These are phyloP conservation scores for Isabelozyma rhagii DNA, from an alignment of 805 yeast species.

Conservation along the genomic window DNA sequence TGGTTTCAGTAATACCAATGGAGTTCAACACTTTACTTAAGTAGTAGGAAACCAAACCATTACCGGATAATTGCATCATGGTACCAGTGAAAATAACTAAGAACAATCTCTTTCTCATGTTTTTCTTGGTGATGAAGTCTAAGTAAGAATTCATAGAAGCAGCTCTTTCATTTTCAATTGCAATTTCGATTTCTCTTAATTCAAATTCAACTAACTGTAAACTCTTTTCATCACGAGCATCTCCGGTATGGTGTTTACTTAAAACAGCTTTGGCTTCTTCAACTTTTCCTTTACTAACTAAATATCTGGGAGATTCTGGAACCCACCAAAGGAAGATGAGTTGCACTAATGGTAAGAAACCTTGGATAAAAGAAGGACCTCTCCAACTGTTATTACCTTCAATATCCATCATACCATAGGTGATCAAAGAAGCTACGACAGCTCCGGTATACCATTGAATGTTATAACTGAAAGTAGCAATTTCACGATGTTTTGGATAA, in stretches of 20 bases:
- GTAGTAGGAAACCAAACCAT: constrained; percentile 51
- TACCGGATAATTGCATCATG: constrained; percentile 48
- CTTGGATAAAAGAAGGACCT: constrained; percentile 53
- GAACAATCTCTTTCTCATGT: constrained; percentile 42
- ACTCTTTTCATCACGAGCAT: constrained; percentile 26
- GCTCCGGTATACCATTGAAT: constrained; percentile 55
- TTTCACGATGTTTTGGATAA: constrained; percentile 45
- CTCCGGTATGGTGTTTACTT: constrained; percentile 38
- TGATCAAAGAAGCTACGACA: constrained; percentile 50
- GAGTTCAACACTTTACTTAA: constrained; percentile 47
- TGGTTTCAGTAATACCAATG: constrained; percentile 50
- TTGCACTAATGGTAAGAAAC: constrained; percentile 44
- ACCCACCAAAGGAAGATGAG: constrained; percentile 29
- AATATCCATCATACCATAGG: constrained; percentile 42
- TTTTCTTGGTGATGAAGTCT: constrained; percentile 36
- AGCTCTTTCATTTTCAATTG: constrained; percentile 38
- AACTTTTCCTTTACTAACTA: constrained; percentile 35
- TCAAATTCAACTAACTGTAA: constrained; percentile 33
- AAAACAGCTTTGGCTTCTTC: constrained; percentile 44
- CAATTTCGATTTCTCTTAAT: constrained; percentile 35
- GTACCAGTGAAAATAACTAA: constrained; percentile 30
- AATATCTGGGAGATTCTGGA: constrained; percentile 52
- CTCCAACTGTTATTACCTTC: constrained; percentile 45
- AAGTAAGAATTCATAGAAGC: constrained; percentile 29
- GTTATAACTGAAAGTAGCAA: constrained; percentile 33